Base-by-base conservation (phyloP, 2,329 filamentous ascomycete species). In the Trichoderma afroharzianum region DNA sequence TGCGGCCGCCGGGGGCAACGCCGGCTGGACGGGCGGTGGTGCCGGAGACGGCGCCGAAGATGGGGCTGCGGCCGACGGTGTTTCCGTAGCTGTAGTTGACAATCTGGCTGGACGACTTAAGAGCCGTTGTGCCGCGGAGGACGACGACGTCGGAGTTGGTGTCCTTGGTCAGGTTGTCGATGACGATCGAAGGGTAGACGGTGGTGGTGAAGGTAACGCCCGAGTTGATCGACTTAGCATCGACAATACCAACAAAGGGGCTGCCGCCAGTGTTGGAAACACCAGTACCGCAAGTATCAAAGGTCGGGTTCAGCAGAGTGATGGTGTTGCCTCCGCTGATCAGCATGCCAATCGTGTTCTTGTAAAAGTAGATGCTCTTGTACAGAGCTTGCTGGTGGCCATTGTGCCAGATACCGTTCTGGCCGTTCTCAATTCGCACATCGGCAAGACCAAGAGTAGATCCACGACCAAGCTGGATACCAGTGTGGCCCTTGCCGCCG, bases 351-450 rank as follows among this genome's bases (percentile, higher is more conserved):
- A 83, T 75, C 0, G 79, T 82, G 74, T 83, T 84, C 36, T 82
- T 76, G 74, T 77, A 82, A 70, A 84, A 84, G 75, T 82, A 80
- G 33, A 85, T 82, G 73, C 78, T 79, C 77, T 84, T 84, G 75
- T 82, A 84, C 5, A 82, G 75, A 1, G 82, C 82, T 68, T 84
- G 83, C 70, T 84, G 82, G 71, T 84, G 83, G 4, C 81, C 81
- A 69, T 83, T 75, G 69, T 83, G 79, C 79, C 79, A 81, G 73
- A 84, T 82, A 47, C 82, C 83, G 55, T 81, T 82, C 80, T 81
- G 80, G 14, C 83, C 83, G 18, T 75, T 74, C 67, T 83, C 81
- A 59, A 85, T 75, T 33, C 82, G 79, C 24, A 84, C 80, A 61
- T 84, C 82, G 2, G 82, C 75, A 9, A 84, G 77, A 1, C 77